Percentiles rank a stretch among this genome's conserved stretches.
phyloP scores from a whole-genome alignment of 2,329 filamentous ascomycete species.

The Knufia petricola region DNA sequence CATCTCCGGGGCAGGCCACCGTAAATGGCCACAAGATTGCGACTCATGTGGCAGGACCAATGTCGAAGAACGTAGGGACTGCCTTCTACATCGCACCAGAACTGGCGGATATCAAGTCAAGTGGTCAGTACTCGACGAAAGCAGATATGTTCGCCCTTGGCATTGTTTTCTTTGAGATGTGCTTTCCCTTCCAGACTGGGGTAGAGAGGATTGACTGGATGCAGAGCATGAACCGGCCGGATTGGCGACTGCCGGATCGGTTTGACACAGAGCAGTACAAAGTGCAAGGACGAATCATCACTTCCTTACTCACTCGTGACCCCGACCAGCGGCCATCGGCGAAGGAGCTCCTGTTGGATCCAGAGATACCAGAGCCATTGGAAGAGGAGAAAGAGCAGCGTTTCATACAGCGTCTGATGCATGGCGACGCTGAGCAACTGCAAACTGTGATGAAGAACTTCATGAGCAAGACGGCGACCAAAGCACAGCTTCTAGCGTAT shows the following conservation, averaged over 20 bases:
- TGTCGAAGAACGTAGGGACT: conserved; percentile 52
- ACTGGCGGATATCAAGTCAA: conserved; percentile 54
- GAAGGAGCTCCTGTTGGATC: conserved; percentile 70
- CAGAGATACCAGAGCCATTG: conserved; percentile 80
- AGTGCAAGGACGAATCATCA: conserved; percentile 62
- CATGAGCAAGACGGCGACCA: conserved; percentile 73
- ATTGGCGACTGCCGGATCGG: conserved; percentile 57
- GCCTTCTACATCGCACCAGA: conserved; percentile 91
- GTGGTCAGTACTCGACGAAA: conserved; percentile 77
- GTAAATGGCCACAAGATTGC: conserved; percentile 27
- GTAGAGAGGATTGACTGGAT: conserved; percentile 60
- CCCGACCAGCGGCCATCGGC: conserved; percentile 76
- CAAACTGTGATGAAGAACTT: conserved; percentile 68
- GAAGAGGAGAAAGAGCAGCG: conserved; percentile 85
- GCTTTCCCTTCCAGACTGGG: conserved; percentile 49
- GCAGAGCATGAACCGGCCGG: conserved; percentile 48
- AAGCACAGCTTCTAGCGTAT: conserved; percentile 51
- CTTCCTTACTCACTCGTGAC: conserved; percentile 69
- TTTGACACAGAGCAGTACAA: conserved; percentile 42
- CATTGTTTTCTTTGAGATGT: conserved; percentile 99
- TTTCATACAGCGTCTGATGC: conserved; percentile 68
- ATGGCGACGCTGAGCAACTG: conserved; percentile 74
- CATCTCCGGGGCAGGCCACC: conserved; percentile 56
- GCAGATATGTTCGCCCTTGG: conserved; percentile 98
- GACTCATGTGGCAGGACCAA: conserved; percentile 43